A percentile compares a stretch with the other conserved stretches of the same genome.
Evolutionary conservation across 2,329 filamentous ascomycete species (phyloP).

Genomic region (Shiraia sp.): DNA sequence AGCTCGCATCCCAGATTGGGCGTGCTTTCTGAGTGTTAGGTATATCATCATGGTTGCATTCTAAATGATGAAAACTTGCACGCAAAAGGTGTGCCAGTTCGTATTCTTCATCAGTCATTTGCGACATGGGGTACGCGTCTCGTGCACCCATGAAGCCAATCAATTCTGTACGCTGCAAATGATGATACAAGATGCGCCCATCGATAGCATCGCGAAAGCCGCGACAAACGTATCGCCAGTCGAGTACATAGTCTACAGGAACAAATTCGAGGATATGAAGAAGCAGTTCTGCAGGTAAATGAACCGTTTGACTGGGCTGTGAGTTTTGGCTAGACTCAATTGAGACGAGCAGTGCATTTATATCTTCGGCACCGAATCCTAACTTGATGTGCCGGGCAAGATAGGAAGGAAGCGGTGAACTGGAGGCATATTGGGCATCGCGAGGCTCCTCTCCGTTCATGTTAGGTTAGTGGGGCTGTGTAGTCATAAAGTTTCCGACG

Average conservation of each 20-base stretch:
- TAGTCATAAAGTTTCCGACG: neutral
- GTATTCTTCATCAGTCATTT: constrained; percentile 16
- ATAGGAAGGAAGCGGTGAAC: constrained; percentile 21
- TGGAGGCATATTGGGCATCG: neutral
- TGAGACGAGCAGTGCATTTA: constrained; percentile 28
- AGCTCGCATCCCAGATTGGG: constrained; percentile 17
- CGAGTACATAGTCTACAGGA: constrained; percentile 29
- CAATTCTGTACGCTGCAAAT: constrained; percentile 24
- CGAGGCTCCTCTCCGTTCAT: neutral
- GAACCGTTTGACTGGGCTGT: constrained; percentile 6
- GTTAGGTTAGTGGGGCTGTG: neutral
- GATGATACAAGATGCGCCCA: constrained; percentile 27
- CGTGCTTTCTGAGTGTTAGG: neutral
- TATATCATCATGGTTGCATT: neutral
- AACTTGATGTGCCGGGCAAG: constrained; percentile 25
- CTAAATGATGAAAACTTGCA: constrained; percentile 12
- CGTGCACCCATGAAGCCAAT: constrained; percentile 24
- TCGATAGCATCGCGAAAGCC: constrained; percentile 40
- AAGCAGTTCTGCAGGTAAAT: constrained; percentile 38
- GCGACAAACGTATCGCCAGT: constrained; percentile 35
- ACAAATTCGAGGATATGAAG: constrained; percentile 32
- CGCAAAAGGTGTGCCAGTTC: constrained; percentile 20
- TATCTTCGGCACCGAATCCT: constrained; percentile 31
- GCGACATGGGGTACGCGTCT: neutral
- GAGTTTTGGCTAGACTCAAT: constrained; percentile 35